phyloP scores from a whole-genome alignment of 495 filamentous ascomycete genomes.

The Pyrenopolyporus hunteri region DNA sequence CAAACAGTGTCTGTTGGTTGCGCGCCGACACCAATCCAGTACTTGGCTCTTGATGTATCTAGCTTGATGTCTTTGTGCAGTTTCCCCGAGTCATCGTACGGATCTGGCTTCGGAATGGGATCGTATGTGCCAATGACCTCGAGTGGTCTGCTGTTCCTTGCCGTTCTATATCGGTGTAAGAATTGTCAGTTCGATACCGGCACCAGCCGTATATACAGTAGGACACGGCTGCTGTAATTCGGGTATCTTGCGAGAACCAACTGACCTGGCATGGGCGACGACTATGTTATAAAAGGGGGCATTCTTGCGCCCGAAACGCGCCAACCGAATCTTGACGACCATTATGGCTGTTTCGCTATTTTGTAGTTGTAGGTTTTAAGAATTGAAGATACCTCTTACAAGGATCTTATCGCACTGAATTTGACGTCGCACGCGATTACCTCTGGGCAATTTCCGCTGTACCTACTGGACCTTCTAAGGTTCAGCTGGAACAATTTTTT shows the following conservation, averaged over 20 bases:
- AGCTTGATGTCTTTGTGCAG: constrained; percentile 89
- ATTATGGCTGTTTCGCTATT: constrained; percentile 55
- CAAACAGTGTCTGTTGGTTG: constrained; percentile 89
- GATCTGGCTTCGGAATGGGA: constrained; percentile 76
- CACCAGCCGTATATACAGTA: too few relatives aligned
- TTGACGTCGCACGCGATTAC: constrained; percentile 6
- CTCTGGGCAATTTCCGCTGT: too few relatives aligned
- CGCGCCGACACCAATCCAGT: constrained; percentile 96
- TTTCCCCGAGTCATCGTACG: constrained; percentile 68
- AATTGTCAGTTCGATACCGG: constrained; percentile 11
- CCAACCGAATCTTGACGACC: constrained; percentile 91
- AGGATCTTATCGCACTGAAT: not conserved
- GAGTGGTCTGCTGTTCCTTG: constrained; percentile 82
- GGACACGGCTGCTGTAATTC: too few relatives aligned
- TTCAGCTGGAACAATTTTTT: constrained; percentile 43
- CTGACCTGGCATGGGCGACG: constrained; percentile 90
- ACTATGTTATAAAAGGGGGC: constrained; percentile 96
- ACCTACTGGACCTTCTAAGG: too few relatives aligned
- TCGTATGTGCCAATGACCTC: constrained; percentile 97
- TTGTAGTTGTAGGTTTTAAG: not conserved
- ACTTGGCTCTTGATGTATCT: constrained; percentile 79
- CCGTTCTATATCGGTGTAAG: constrained; percentile 58
- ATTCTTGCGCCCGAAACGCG: constrained; percentile 89
- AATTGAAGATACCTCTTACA: not conserved
- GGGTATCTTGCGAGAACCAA: constrained; percentile 1